Percentiles rank a stretch among this genome's conserved stretches.
These are phyloP conservation scores for Aureobasidium leucospermi DNA, from an alignment of 2,329 filamentous ascomycete genomes.

Conservation along the genomic window DNA sequence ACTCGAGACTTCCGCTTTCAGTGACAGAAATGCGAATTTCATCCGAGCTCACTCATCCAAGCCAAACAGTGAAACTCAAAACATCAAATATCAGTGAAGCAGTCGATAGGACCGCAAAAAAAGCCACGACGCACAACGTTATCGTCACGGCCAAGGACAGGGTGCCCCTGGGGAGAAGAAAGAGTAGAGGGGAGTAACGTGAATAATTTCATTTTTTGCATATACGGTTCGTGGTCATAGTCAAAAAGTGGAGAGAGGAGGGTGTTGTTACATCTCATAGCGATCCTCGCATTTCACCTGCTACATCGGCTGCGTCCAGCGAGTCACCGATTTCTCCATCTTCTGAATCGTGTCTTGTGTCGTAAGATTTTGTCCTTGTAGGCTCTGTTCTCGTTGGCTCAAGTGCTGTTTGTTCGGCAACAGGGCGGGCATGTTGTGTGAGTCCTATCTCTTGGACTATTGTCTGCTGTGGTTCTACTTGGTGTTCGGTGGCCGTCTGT, in stretches of 20 bases:
- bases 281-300: neutral
- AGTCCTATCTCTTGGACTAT: neutral
- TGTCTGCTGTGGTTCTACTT: neutral
- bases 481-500: neutral
- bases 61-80: too few species aligned
- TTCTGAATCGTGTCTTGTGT: slow-evolving; percentile 3
- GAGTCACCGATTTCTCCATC: neutral
- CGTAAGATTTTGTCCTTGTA: neutral
- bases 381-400: neutral
- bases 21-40: too few species aligned
- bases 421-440: neutral
- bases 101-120: too few species aligned
- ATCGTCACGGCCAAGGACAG: too few species aligned
- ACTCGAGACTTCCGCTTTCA: too few species aligned
- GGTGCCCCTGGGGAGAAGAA: too few species aligned
- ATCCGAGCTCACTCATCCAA: too few species aligned
- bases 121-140: too few species aligned
- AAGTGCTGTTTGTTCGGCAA: neutral
- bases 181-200: neutral
- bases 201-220: neutral
- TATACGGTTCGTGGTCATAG: neutral
- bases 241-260: neutral
- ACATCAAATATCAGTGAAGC: too few species aligned
- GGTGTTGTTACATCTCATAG: neutral
- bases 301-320: neutral